A percentile compares a stretch with the other conserved stretches of the same genome.
These are phyloP conservation scores for Pythium phragmiticola DNA, from an alignment of 352 stramenopile genomes.

Conservation along the genomic window DNA sequence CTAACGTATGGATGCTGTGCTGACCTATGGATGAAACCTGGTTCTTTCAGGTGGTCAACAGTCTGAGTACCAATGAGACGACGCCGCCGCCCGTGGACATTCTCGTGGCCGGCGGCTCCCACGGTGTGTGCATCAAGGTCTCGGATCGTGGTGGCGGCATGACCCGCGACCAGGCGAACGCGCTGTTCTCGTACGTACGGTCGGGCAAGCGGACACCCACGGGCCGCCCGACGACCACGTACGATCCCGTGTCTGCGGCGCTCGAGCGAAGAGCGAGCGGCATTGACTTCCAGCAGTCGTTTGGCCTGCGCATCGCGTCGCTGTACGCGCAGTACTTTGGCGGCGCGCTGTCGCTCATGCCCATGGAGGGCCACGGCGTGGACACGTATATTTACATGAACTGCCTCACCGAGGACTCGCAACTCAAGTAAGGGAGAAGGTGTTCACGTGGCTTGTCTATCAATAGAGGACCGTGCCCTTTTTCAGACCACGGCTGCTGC, in stretches of 20 bases:
- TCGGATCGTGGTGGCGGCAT: constrained; percentile 73
- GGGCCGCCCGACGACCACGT: constrained; percentile 28
- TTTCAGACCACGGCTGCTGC: neutral
- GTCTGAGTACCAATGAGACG: constrained; percentile 33
- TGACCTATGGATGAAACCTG: no score
- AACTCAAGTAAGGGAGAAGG: constrained; percentile 52
- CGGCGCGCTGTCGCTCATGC: constrained; percentile 98
- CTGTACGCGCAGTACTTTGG: constrained; percentile 99
- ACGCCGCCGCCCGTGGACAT: constrained; percentile 56
- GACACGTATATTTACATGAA: constrained; percentile 93
- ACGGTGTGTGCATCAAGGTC: constrained; percentile 83
- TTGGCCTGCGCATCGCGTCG: constrained; percentile 89
- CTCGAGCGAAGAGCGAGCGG: constrained; percentile 64
- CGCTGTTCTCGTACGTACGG: constrained; percentile 55
- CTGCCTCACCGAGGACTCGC: constrained; percentile 68
- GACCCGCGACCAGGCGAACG: constrained; percentile 72
- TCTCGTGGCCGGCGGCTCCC: constrained; percentile 56
- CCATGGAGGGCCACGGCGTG: constrained; percentile 98
- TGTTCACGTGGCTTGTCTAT: neutral
- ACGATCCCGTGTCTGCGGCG: constrained; percentile 70
- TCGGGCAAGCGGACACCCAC: constrained; percentile 1
- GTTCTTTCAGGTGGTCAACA: constrained; percentile 45
- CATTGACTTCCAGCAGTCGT: constrained; percentile 74
- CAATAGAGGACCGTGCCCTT: constrained; percentile 3
- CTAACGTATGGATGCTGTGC: neutral